Conservation (phyloP, 192 early-diverging fungal species). For the Phlyctochytrium planicorne region DNA sequence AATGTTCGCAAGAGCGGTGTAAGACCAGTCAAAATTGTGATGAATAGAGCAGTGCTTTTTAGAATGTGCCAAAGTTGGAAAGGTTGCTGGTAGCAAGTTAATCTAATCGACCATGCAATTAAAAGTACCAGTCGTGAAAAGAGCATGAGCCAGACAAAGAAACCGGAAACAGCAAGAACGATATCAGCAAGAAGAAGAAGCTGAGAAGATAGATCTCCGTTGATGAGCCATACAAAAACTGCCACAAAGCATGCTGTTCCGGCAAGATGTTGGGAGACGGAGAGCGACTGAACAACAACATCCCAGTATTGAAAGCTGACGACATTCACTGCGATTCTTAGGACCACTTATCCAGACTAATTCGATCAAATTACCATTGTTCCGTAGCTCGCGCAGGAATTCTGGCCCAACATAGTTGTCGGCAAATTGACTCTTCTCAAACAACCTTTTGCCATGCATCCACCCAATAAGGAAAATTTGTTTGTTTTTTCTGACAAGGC, state of each 20-base stretch:
- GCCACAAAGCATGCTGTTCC: conserved; percentile 86
- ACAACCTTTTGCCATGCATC: too few relatives aligned
- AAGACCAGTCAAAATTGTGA: conserved; percentile 72
- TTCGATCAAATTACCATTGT: conserved; percentile 65
- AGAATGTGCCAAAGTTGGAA: neutral
- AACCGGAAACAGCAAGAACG: conserved; percentile 57
- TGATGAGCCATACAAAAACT: conserved; percentile 77
- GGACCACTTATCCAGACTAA: conserved; percentile 11
- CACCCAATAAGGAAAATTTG: too few relatives aligned
- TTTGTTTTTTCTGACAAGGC: too few relatives aligned
- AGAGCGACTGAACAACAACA: conserved; percentile 70
- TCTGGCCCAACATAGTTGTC: conserved; percentile 91
- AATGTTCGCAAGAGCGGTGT: conserved; percentile 90
- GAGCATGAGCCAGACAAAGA: conserved; percentile 62
- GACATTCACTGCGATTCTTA: conserved; percentile 66
- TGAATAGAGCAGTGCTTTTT: conserved; percentile 14
- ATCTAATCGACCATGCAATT: neutral
- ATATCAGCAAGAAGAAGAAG: conserved; percentile 60
- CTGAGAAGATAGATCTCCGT: conserved; percentile 52
- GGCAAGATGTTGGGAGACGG: conserved; percentile 84
- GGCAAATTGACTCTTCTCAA: too few relatives aligned
- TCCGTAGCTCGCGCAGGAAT: conserved; percentile 84
- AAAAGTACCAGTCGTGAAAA: neutral
- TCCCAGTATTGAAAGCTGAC: conserved; percentile 79
- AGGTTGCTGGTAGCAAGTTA: neutral